These are phyloP conservation scores for Trypanosoma platydactyli DNA, from an alignment of 208 protist species.

Conservation along the genomic window DNA sequence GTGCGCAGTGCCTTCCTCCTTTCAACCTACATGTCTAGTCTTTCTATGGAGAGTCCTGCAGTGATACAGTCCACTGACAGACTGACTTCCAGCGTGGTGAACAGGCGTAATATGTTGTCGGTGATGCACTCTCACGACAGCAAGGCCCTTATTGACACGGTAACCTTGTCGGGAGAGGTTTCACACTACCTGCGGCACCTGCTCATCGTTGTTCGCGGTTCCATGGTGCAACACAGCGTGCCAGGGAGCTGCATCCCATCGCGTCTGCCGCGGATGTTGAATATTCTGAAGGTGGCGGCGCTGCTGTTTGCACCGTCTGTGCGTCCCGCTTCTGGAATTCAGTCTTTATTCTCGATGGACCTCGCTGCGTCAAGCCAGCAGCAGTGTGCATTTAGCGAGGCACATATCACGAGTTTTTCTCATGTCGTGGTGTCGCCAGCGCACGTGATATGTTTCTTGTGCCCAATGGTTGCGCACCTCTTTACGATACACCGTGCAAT, in stretches of 20 bases:
- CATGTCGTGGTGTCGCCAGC: conserved; percentile 30
- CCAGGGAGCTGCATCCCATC: conserved; percentile 21
- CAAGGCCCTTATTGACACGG: conserved; percentile 55
- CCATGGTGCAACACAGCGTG: conserved; percentile 33
- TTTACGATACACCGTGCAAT: conserved; percentile 43
- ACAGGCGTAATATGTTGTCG: conserved; percentile 76
- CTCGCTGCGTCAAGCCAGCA: not conserved
- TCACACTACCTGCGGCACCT: conserved; percentile 80
- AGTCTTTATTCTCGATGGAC: not conserved
- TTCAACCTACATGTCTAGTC: conserved; percentile 78
- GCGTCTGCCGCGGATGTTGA: conserved; percentile 41
- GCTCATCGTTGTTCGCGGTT: conserved; percentile 64
- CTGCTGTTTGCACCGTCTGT: conserved; percentile 72
- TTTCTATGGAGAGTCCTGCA: conserved; percentile 77
- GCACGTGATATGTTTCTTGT: conserved; percentile 73
- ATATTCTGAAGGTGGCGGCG: conserved; percentile 54
- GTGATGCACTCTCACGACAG: conserved; percentile 54
- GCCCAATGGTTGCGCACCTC: conserved; percentile 59
- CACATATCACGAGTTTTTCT: conserved; percentile 18
- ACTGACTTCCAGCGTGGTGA: conserved; percentile 67
- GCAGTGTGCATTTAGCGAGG: not conserved
- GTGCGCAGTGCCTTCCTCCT: conserved; percentile 73
- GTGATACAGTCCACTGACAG: conserved; percentile 69
- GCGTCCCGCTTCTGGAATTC: conserved; percentile 9
- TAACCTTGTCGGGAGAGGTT: conserved; percentile 57